Percentiles rank a stretch among this genome's conserved stretches.
phyloP scores from a whole-genome alignment of 768 basidiomycete genomes.

The Pleurotus pulmonarius region DNA sequence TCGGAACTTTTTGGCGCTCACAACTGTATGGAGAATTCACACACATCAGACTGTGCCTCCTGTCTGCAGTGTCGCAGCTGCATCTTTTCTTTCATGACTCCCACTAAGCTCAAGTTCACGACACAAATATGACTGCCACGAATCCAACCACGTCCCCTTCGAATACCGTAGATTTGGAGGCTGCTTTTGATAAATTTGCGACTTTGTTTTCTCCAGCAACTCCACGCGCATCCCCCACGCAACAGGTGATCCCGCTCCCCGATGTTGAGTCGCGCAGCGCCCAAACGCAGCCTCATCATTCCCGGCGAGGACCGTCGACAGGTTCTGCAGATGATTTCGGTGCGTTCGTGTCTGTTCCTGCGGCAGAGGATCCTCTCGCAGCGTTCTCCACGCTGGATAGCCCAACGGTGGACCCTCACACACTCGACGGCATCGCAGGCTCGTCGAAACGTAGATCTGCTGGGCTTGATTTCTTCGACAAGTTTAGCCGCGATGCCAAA shows the following conservation, averaged over 20 bases:
- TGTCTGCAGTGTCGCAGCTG: background rate
- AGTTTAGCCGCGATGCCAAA: slow-evolving; percentile 56
- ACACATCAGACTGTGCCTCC: background rate
- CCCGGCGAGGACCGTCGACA: background rate
- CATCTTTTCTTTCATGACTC: background rate
- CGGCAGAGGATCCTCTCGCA: slow-evolving; percentile 43
- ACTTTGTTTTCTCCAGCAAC: slow-evolving; percentile 34
- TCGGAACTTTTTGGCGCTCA: slow-evolving; percentile 29
- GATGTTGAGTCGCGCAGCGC: background rate
- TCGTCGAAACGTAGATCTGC: slow-evolving; percentile 8
- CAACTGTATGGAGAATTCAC: background rate
- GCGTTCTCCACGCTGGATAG: slow-evolving; percentile 3
- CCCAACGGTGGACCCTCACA: background rate
- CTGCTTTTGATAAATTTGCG: slow-evolving; percentile 31
- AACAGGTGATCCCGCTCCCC: background rate
- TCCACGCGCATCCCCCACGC: slow-evolving; percentile 23
- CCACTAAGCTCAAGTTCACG: background rate
- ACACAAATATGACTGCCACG: background rate
- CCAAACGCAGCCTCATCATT: slow-evolving; percentile 4
- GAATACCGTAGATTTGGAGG: background rate
- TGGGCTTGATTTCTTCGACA: slow-evolving; percentile 54
- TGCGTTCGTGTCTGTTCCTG: slow-evolving; percentile 50
- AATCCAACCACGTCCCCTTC: background rate
- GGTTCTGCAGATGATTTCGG: slow-evolving; percentile 44
- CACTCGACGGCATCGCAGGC: background rate